A percentile compares a stretch with the other conserved stretches of the same genome.
Evolutionary conservation across 139 green algal genomes (phyloP).

Genomic region (Chlorella sorokiniana): DNA sequence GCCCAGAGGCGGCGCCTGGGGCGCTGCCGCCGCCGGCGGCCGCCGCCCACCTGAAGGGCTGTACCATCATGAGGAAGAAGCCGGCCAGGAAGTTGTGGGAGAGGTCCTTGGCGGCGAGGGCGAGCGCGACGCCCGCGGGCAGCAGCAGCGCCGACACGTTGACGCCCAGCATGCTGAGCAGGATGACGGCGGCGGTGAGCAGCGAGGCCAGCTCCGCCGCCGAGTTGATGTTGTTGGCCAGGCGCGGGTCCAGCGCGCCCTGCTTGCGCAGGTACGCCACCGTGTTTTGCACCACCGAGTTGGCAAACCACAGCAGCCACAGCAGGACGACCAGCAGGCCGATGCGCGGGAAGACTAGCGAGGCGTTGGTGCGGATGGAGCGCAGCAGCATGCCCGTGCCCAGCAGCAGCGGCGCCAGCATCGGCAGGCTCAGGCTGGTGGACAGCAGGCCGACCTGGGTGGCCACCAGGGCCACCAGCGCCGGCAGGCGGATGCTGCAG

Average conservation of each 20-base stretch:
- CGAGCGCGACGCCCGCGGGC: constrained; percentile 65
- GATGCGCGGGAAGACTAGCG: constrained; percentile 71
- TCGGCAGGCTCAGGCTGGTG: constrained; percentile 74
- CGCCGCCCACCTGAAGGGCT: constrained; percentile 42
- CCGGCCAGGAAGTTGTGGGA: constrained; percentile 73
- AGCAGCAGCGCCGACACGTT: constrained; percentile 74
- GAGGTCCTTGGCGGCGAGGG: constrained; percentile 71
- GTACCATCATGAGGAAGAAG: constrained; percentile 72
- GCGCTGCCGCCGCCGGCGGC: too few species aligned
- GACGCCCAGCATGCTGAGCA: constrained; percentile 72
- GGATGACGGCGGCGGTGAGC: constrained; percentile 53
- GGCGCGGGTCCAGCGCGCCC: constrained; percentile 63
- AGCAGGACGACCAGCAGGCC: constrained; percentile 73
- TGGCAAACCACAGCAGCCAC: constrained; percentile 80
- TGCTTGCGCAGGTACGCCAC: constrained; percentile 65
- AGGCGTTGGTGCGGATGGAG: constrained; percentile 72
- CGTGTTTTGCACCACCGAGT: constrained; percentile 72
- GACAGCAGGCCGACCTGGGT: constrained; percentile 61
- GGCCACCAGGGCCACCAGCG: constrained; percentile 60
- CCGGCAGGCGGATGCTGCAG: constrained; percentile 58
- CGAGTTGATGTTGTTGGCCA: constrained; percentile 65
- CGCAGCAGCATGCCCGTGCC: constrained; percentile 82
- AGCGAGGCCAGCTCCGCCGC: constrained; percentile 57
- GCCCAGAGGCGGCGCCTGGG: not conserved
- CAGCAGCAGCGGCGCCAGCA: constrained; percentile 82